Evolutionary conservation across 306 rosid genomes (phyloP).

Genomic region (Prunus fruticosa): DNA sequence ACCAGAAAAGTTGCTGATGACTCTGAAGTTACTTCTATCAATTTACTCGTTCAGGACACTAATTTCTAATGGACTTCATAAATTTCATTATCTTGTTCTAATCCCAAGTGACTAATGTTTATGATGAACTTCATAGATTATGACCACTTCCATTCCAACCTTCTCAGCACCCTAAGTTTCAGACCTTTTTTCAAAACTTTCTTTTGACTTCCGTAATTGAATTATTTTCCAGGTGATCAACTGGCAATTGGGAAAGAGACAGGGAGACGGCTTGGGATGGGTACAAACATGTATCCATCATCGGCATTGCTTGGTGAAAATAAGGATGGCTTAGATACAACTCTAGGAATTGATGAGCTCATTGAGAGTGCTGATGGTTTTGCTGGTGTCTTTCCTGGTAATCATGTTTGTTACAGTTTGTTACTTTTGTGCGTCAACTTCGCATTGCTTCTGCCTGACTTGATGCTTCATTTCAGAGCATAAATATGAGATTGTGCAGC

Average conservation of each 20-base stretch:
- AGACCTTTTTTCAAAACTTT: background rate
- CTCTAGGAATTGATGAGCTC: constrained; percentile 20
- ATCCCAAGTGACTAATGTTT: no score
- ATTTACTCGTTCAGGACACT: no score
- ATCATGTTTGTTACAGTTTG: background rate
- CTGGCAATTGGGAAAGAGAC: constrained; percentile 22
- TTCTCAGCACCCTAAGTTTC: no score
- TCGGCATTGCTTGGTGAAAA: constrained; percentile 20
- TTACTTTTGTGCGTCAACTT: background rate
- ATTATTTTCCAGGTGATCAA: constrained; percentile 8
- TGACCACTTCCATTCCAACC: background rate
- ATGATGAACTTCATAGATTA: no score
- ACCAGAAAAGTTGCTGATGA: no score
- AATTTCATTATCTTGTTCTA: no score
- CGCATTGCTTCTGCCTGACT: constrained; percentile 1
- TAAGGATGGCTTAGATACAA: constrained; percentile 20
- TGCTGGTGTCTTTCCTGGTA: constrained; percentile 26
- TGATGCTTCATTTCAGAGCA: constrained; percentile 17
- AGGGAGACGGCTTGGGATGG: constrained; percentile 24
- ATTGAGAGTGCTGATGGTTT: constrained; percentile 21
- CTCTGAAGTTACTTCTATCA: no score
- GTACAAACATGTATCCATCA: constrained; percentile 22
- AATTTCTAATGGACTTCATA: no score
- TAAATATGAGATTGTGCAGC: constrained; percentile 21
- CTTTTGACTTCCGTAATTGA: constrained; percentile 2